Conservation (phyloP, 1,284 basidiomycete genomes). For the Peniophora sp. region DNA sequence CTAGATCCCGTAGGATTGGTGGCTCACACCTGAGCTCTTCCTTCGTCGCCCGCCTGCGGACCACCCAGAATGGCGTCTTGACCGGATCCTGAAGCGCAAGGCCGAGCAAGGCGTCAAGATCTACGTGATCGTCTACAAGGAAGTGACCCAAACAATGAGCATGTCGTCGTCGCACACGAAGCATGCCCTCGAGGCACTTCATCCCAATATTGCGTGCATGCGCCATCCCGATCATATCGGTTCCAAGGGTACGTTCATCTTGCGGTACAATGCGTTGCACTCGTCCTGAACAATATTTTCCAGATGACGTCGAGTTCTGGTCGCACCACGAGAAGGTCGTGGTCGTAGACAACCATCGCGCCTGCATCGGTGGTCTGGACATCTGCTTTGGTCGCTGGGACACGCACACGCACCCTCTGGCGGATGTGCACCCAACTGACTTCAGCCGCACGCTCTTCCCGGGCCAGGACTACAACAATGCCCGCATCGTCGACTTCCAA, state of each 20-base stretch:
- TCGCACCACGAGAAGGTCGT: slow-evolving; percentile 82
- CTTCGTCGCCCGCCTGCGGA: slow-evolving; percentile 82
- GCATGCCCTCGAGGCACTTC: slow-evolving; percentile 72
- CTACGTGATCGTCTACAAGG: slow-evolving; percentile 86
- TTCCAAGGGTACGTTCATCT: slow-evolving; percentile 45
- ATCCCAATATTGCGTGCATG: slow-evolving; percentile 82
- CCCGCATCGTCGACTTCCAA: slow-evolving; percentile 74
- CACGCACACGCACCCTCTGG: slow-evolving; percentile 76
- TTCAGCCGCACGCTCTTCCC: slow-evolving; percentile 81
- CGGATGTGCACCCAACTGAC: slow-evolving; percentile 85
- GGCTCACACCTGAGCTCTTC: slow-evolving; percentile 88
- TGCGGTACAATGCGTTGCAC: not conserved
- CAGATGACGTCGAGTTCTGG: slow-evolving; percentile 74
- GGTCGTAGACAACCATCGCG: slow-evolving; percentile 80
- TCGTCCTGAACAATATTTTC: not conserved
- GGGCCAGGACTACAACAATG: slow-evolving; percentile 92
- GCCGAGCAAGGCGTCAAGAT: slow-evolving; percentile 87
- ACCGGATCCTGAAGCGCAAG: slow-evolving; percentile 77
- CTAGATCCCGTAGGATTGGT: slow-evolving; percentile 62
- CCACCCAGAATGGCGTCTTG: slow-evolving; percentile 81
- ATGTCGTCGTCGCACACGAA: slow-evolving; percentile 85
- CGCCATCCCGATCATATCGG: slow-evolving; percentile 88
- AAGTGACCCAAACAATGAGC: slow-evolving; percentile 86
- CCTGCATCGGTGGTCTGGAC: slow-evolving; percentile 81
- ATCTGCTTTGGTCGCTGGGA: slow-evolving; percentile 96